phyloP scores from a whole-genome alignment of 495 filamentous ascomycete species.

The Hypoxylon perforatum region DNA sequence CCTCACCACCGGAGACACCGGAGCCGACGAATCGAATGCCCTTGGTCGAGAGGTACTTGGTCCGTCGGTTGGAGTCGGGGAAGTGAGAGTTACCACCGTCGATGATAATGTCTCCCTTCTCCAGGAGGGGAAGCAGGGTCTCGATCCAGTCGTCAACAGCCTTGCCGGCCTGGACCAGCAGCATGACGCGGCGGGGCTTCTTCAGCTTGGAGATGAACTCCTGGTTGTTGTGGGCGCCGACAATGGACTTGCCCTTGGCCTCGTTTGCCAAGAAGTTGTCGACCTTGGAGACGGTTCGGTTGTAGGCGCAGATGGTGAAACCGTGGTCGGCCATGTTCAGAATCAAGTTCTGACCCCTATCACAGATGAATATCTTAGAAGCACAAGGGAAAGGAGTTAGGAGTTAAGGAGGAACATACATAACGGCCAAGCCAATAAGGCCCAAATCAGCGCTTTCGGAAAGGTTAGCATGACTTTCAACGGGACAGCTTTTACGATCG shows the following conservation, averaged over 20 bases:
- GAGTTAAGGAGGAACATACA: constrained; percentile 66
- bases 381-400: constrained; percentile 5
- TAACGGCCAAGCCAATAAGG: constrained; percentile 99
- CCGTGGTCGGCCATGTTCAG: constrained; percentile 96
- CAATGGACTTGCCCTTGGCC: constrained; percentile 92
- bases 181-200: constrained; percentile 94
- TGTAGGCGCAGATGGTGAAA: constrained; percentile 96
- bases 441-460: constrained; percentile 84
- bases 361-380: constrained; percentile 26
- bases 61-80: constrained; percentile 97
- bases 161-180: constrained; percentile 97
- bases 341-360: constrained; percentile 89
- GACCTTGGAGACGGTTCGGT: constrained; percentile 97
- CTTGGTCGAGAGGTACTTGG: constrained; percentile 83
- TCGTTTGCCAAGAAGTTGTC: constrained; percentile 94
- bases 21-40: constrained; percentile 95
- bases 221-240: constrained; percentile 92
- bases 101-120: constrained; percentile 97
- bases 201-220: constrained; percentile 97
- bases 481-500: constrained; percentile 21
- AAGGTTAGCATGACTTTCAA: constrained; percentile 60
- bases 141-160: constrained; percentile 99
- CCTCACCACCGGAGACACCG: constrained; percentile 98
- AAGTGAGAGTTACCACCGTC: constrained; percentile 99
- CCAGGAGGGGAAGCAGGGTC: constrained; percentile 86